A percentile compares a stretch with the other conserved stretches of the same genome.
Evolutionary conservation across 768 basidiomycete species (phyloP).

Genomic region (Tricholoma furcatifolium): DNA sequence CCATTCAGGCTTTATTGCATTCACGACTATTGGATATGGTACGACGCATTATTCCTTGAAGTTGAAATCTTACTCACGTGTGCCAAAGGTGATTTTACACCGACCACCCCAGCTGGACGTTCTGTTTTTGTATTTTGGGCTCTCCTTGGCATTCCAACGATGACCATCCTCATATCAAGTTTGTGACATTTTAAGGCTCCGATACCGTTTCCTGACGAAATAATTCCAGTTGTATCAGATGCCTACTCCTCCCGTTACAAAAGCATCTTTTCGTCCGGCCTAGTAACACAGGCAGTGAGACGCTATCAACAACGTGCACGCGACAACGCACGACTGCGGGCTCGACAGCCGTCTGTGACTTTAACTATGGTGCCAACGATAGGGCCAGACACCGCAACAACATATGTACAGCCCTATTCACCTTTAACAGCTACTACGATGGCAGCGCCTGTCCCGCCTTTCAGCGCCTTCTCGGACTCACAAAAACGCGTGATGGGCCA

Average conservation of each 20-base stretch:
- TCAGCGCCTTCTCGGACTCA: constrained; percentile 15
- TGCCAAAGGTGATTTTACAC: constrained; percentile 53
- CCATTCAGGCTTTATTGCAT: constrained; percentile 61
- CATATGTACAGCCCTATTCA: constrained; percentile 6
- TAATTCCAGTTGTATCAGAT: constrained; percentile 55
- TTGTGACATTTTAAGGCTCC: constrained; percentile 16
- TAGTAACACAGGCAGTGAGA: constrained; percentile 45
- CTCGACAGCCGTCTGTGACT: background rate
- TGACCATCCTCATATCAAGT: constrained; percentile 78
- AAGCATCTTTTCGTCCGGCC: constrained; percentile 43
- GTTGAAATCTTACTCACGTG: background rate
- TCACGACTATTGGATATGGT: constrained; percentile 75
- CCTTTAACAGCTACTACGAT: background rate
- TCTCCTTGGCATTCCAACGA: constrained; percentile 68
- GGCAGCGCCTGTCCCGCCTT: background rate
- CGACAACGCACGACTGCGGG: background rate
- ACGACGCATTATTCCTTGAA: background rate
- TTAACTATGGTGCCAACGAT: background rate
- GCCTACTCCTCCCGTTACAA: constrained; percentile 68
- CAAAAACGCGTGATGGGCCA: constrained; percentile 20
- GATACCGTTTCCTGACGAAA: background rate
- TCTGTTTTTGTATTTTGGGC: constrained; percentile 81
- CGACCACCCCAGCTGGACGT: constrained; percentile 65
- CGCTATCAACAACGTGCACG: constrained; percentile 31
- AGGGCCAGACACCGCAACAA: constrained; percentile 4